Evolutionary conservation across 805 yeast genomes (phyloP), one percentile per base, ranked within the genome.

Genomic region (Lachancea quebecensis): DNA sequence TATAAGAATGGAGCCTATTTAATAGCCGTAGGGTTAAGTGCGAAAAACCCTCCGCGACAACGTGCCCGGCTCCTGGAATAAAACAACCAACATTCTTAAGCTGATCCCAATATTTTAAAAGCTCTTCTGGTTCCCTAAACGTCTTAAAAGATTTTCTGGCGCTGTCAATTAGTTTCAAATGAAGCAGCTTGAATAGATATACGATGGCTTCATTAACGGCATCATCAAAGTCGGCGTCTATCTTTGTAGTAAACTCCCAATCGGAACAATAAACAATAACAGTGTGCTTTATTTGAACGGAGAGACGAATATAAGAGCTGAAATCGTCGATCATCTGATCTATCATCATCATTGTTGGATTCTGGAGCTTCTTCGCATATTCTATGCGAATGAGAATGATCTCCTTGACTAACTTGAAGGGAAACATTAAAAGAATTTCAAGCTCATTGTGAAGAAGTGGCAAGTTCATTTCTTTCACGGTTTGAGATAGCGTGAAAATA

Each of bases 291-390:
- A 89, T 77, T 51, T 79, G 84, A 14, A 87, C 72, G 0, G 95
- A 90, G 30, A 89, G 69, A 39, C 77, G 74, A 46, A 91, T 77
- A 59, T 87, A 88, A 2, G 81, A 74, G 53, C 81, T 81, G 60
- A 91, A 84, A 60, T 88, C 95, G 38, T 79, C 89, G 49, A 91
- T 77, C 75, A 88, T 83, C 65, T 91, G 96, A 64, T 93, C 99
- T 54, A 93, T 86, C 82, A 88, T 86, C 89, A 88, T 85, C 80
- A 90, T 78, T 0, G 97, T 89, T 1, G 96, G 96, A 55, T 83
- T 85, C 42, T 75, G 78, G 39, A 91, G 66, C 57, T 83, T 84
- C 60, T 77, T 73, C 2, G 97, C 95, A 60, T 86, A 89, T 1
- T 74, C 69, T 38, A 91, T 69, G 52, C 97, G 74, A 35, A 85